A percentile compares a stretch with the other conserved stretches of the same genome.
phyloP scores from a whole-genome alignment of 2,329 filamentous ascomycete genomes.

The Colletotrichum acutatum region DNA sequence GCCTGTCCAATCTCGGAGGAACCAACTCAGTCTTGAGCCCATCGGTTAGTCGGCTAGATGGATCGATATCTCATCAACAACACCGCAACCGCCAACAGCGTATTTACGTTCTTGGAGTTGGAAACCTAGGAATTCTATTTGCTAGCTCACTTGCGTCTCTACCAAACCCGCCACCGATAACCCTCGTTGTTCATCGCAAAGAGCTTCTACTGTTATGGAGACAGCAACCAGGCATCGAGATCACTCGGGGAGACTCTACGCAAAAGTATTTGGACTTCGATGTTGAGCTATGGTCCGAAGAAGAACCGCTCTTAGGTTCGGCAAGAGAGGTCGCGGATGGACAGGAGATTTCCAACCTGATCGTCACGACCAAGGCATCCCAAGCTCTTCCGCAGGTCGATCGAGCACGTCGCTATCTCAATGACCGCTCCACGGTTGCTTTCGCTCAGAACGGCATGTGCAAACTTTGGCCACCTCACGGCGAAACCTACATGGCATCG shows the following conservation, averaged over 20 bases:
- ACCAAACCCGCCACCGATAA: constrained; percentile 74
- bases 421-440: constrained; percentile 75
- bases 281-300: constrained; percentile 66
- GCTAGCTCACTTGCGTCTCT: constrained; percentile 76
- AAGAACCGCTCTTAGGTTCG: constrained; percentile 48
- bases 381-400: constrained; percentile 71
- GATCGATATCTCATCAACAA: not conserved
- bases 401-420: constrained; percentile 69
- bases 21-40: not conserved
- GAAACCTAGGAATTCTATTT: constrained; percentile 84
- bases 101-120: constrained; percentile 82
- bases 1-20: constrained; percentile 42
- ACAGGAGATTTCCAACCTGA: constrained; percentile 72
- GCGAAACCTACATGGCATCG: constrained; percentile 52
- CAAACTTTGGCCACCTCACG: constrained; percentile 65
- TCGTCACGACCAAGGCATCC: constrained; percentile 82
- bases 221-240: constrained; percentile 54
- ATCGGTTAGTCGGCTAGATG: not conserved
- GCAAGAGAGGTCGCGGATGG: constrained; percentile 53
- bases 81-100: constrained; percentile 46
- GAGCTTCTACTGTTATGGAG: constrained; percentile 61
- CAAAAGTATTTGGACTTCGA: constrained; percentile 54
- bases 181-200: constrained; percentile 78
- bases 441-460: constrained; percentile 93
- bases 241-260: constrained; percentile 48